Base-by-base conservation (phyloP, 2,329 filamentous ascomycete species). In the Alternaria sp. region DNA sequence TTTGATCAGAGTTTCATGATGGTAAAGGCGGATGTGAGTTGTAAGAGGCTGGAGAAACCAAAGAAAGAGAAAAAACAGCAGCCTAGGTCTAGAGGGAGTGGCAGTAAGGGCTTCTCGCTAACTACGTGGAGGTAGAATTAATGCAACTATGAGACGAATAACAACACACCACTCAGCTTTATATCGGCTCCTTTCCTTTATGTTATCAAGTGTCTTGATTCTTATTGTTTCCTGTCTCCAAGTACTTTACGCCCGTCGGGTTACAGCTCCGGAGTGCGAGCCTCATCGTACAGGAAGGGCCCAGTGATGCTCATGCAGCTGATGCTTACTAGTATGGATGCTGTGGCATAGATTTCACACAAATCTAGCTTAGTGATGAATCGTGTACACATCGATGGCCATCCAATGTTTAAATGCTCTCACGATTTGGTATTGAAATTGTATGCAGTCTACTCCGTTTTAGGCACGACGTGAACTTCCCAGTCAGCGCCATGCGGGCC, bases 1-100 rank as follows among this genome's bases (percentile, higher is more conserved):
- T 78, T 78, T 59, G 76, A 78, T 38, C 72, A 77, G 51, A 74
- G 69, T 54, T 78, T 78, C 49, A 77, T 79, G 27, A 60, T 79
- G 32, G 70, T 79, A 43, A 79, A 78, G 56, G 75, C 77, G 36
- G 77, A 79, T 56, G 77, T 79, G 16, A 77, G 67, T 20, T 79
- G 77, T 62, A 77, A 69, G 62, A 66, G 71, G 51, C 40, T 78
- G 34, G 73, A 74, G 38, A 60, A 60, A 27, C 40, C 28, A 1
- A 32, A 36, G 18, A 72, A 67, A 53, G 40, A 49, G 44, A 66
- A 67, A 56, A 71, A 62, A 49, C 56, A 61, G 43, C 64, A 64
- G 34, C 30, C 48, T 4, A 67, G 59, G 18, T 57, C 58, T 20
- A 74, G 65, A 54, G 50, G 60, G 7, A 54, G 63, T 6, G 54